Evolutionary conservation across 768 basidiomycete species (phyloP), one percentile per base, ranked within the genome.

Genomic region (Chalciporus pseudorubinellus): DNA sequence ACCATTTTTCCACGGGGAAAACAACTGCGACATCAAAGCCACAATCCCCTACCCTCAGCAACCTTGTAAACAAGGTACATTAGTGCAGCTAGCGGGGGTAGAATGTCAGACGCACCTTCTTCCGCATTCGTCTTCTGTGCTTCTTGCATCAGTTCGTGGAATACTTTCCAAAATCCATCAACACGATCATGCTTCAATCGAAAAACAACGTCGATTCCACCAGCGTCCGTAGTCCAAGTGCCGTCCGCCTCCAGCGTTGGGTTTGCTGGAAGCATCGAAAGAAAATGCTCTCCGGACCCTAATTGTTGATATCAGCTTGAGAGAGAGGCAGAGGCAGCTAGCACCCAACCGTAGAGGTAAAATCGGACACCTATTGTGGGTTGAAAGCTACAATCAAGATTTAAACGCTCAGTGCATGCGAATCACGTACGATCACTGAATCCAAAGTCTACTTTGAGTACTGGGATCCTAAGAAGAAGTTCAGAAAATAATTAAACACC

Each of bases 241-340:
- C 41, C 48, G 41, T 50, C 29, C 0, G 7, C 18, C 22, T 16
- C 18, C 18, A 43, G 16, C 10, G 22, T 38, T 2, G 48, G 31
- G 19, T 50, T 50, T 26, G 41, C 33, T 34, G 48, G 41, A 24
- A 50, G 48, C 41, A 50, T 43, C 7, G 48, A 43, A 19, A 50
- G 29, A 43, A 50, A 50, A 21, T 50, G 48, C 14, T 50, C 48
- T 8, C 31, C n/a, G 3, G 48, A 50, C 24, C 48, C 48, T 50
- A 24, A 10, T 6, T 3, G 43, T 26, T 3, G 6, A 7, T 9
- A 16, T 50, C 13, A 43, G 48, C 9, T 14, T 16, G 36, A 19
- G 18, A 20, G 7, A 16, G 20, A 10, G 8, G 26, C n/a, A 24
- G 19, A 24, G 2, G n/a, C 19, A 18, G 11, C 6, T 24, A 20